Evolutionary conservation across 352 stramenopile species (phyloP).

Genomic region (Aphanomyces astaci): DNA sequence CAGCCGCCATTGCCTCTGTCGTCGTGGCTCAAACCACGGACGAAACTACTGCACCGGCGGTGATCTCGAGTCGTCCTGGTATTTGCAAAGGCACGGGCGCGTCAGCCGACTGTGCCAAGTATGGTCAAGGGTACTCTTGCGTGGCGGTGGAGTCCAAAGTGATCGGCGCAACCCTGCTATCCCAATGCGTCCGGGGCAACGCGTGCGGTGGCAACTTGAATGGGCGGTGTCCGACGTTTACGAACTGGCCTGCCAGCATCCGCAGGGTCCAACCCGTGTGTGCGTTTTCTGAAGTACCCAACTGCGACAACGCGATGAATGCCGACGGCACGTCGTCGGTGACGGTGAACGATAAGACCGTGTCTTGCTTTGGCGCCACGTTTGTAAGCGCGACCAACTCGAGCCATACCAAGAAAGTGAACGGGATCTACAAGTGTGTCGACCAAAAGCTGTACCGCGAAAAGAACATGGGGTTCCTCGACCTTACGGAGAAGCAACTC

Average conservation of each 20-base stretch:
- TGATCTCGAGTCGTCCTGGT: not conserved
- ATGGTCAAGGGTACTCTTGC: slow-evolving; percentile 41
- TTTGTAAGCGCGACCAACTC: slow-evolving; percentile 10
- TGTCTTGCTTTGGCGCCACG: slow-evolving; percentile 16
- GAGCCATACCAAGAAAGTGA: not conserved
- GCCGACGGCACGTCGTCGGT: slow-evolving; percentile 30
- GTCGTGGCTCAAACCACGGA: not conserved
- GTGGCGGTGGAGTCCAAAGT: slow-evolving; percentile 68
- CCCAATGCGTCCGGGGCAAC: slow-evolving; percentile 59
- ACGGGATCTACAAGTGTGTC: slow-evolving; percentile 38
- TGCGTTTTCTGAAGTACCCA: slow-evolving; percentile 60
- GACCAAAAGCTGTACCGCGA: slow-evolving; percentile 43
- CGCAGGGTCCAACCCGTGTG: slow-evolving; percentile 70
- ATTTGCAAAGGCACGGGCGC: not conserved
- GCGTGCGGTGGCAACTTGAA: slow-evolving; percentile 55
- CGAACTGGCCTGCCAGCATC: slow-evolving; percentile 52
- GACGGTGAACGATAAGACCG: not conserved
- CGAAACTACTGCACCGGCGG: not conserved
- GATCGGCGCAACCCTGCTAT: slow-evolving; percentile 44
- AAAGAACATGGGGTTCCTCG: slow-evolving; percentile 38
- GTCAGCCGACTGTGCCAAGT: slow-evolving; percentile 40
- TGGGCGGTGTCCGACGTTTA: slow-evolving; percentile 61
- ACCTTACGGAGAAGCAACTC: slow-evolving; percentile 36
- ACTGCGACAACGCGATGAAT: slow-evolving; percentile 43
- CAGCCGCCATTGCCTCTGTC: not conserved